Evolutionary conservation across 108 stramenopile genomes (phyloP).

Genomic region (Cylindrotheca fusiformis): DNA sequence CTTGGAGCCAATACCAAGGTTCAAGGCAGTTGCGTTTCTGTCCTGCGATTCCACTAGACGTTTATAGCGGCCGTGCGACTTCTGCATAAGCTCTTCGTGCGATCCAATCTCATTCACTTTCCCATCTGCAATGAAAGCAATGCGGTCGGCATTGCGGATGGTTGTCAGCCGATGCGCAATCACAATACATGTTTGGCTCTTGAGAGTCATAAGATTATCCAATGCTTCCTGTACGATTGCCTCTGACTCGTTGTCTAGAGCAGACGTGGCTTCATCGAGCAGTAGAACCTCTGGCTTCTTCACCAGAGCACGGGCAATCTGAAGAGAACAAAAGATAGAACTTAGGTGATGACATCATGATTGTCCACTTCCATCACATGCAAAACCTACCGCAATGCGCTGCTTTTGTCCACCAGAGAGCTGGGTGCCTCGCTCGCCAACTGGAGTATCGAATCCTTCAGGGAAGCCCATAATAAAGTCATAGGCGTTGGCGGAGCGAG

Average conservation of each 20-base stretch:
- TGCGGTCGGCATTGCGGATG: conserved; percentile 72
- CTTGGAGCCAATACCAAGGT: too few relatives aligned
- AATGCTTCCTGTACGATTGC: conserved; percentile 81
- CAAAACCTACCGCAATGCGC: conserved; percentile 85
- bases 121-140: conserved; percentile 70
- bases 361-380: conserved; percentile 37
- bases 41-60: conserved; percentile 55
- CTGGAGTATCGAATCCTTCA: conserved; percentile 44
- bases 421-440: conserved; percentile 55
- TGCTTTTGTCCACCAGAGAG: conserved; percentile 76
- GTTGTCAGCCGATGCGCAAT: conserved; percentile 89
- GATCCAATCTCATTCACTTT: conserved; percentile 76
- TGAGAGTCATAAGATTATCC: conserved; percentile 65
- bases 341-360: not conserved
- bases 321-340: conserved; percentile 6
- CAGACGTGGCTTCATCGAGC: conserved; percentile 85
- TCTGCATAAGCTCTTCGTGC: conserved; percentile 80
- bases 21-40: conserved; percentile 9
- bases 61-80: conserved; percentile 53
- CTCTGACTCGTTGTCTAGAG: conserved; percentile 84
- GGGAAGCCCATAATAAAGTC: conserved; percentile 78
- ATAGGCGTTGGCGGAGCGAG: conserved; percentile 85
- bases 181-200: conserved; percentile 67
- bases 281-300: conserved; percentile 80
- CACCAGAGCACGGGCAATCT: conserved; percentile 87